These are phyloP conservation scores for Colletotrichum phormii DNA, from an alignment of 2,329 filamentous ascomycete genomes.

Conservation along the genomic window DNA sequence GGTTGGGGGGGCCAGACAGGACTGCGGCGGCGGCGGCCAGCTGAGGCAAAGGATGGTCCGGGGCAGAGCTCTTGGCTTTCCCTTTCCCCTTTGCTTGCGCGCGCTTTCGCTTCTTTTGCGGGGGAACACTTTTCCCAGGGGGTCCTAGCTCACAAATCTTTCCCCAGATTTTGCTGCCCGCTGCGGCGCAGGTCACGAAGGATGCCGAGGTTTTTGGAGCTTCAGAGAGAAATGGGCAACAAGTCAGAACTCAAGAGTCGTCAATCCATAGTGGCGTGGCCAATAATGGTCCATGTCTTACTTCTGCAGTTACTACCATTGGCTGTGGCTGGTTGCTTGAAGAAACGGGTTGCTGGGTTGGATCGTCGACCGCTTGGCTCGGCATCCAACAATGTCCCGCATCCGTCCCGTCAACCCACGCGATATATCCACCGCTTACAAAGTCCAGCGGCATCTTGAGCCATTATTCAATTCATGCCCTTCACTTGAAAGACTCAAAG, in stretches of 20 bases:
- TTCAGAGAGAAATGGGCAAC: not conserved
- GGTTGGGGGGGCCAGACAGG: not conserved
- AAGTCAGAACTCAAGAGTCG: not conserved
- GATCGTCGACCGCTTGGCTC: not conserved
- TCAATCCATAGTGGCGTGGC: not conserved
- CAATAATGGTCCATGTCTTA: not conserved
- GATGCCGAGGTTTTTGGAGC: not conserved
- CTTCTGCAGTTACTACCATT: slow-evolving; percentile 5
- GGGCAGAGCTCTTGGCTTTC: not conserved
- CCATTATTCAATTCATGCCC: not conserved
- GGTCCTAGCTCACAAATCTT: slow-evolving; percentile 8
- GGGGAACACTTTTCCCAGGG: slow-evolving; percentile 9
- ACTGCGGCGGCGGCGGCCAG: not conserved
- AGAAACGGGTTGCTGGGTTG: slow-evolving; percentile 6
- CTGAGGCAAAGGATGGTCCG: not conserved
- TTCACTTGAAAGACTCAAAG: not conserved
- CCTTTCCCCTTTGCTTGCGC: not conserved
- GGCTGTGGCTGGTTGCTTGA: slow-evolving; percentile 1
- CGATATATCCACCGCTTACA: not conserved
- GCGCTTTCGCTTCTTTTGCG: slow-evolving; percentile 21
- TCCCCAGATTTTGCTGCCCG: slow-evolving; percentile 12
- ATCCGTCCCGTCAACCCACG: not conserved
- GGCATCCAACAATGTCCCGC: not conserved
- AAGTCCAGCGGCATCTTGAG: not conserved
- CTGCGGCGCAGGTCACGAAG: too few relatives aligned